Evolutionary conservation across 192 early-diverging fungal genomes (phyloP).

Genomic region (Helicostylum pulchrum): DNA sequence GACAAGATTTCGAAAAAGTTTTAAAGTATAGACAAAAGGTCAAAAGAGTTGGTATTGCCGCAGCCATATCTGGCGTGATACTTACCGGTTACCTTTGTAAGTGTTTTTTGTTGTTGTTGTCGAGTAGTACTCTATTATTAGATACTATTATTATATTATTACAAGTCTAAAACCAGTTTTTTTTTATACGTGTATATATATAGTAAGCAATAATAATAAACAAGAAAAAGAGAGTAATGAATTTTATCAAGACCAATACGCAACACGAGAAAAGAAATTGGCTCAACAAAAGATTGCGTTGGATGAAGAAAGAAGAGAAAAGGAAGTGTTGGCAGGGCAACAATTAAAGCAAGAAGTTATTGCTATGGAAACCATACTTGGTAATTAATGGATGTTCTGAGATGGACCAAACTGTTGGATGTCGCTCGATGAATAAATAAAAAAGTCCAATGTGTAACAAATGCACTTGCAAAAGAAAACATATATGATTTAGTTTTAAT

Average conservation of each 20-base stretch:
- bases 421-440: too few relatives aligned
- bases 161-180: too few relatives aligned
- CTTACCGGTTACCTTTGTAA: conserved; percentile 19
- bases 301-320: background rate
- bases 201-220: too few relatives aligned
- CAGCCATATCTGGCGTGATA: conserved; percentile 9
- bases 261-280: background rate
- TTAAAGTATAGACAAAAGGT: conserved; percentile 9
- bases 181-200: too few relatives aligned
- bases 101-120: too few relatives aligned
- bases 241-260: conserved; percentile 23
- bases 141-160: too few relatives aligned
- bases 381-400: background rate
- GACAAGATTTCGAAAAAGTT: background rate
- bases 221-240: background rate
- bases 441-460: too few relatives aligned
- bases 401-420: too few relatives aligned
- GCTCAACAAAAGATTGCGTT: background rate
- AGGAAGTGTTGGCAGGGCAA: background rate
- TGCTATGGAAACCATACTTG: background rate
- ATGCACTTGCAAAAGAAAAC: too few relatives aligned
- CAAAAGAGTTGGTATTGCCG: conserved; percentile 5
- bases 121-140: background rate
- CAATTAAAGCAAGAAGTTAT: background rate
- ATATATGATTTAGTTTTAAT: too few relatives aligned